Percentiles rank a stretch among this genome's conserved stretches.
Evolutionary conservation across 495 filamentous ascomycete species (phyloP).

Genomic region (Penicillium argentinense): DNA sequence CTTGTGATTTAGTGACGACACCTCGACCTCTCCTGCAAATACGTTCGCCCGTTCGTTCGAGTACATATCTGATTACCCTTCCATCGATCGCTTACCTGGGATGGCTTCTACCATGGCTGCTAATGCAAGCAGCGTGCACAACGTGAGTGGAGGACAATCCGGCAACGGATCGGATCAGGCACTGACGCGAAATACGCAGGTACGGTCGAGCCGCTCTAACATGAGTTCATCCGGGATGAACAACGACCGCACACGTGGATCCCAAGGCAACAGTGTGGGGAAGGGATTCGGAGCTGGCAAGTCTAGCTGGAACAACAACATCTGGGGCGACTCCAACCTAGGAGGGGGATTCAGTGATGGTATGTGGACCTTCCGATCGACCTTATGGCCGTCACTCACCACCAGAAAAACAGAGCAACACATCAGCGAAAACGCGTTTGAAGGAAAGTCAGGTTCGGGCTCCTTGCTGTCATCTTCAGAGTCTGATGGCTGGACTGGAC

Average conservation of each 20-base stretch:
- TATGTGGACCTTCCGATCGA: constrained; percentile 15
- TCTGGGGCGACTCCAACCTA: constrained; percentile 60
- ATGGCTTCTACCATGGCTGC: constrained; percentile 46
- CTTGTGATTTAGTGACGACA: constrained; percentile 21
- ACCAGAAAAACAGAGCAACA: no score
- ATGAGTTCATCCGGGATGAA: constrained; percentile 43
- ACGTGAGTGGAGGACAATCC: constrained; percentile 24
- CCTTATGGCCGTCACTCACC: no score
- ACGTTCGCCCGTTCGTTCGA: constrained; percentile 16
- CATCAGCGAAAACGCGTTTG: constrained; percentile 31
- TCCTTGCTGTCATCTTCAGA: constrained; percentile 66
- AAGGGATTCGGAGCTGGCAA: constrained; percentile 47
- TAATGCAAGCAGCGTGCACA: constrained; percentile 40
- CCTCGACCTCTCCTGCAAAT: constrained; percentile 20
- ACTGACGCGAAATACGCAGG: constrained; percentile 20
- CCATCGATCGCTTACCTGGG: constrained; percentile 21
- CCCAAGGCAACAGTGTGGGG: constrained; percentile 39
- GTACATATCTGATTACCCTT: constrained; percentile 29
- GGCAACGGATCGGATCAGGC: background rate
- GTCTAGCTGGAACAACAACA: constrained; percentile 55
- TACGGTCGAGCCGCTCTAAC: constrained; percentile 39
- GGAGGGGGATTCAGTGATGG: constrained; percentile 49
- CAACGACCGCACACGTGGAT: constrained; percentile 37
- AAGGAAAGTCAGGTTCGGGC: constrained; percentile 62
- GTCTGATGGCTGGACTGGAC: constrained; percentile 55